These are phyloP conservation scores for Fusarium oxysporum DNA, from an alignment of 2,329 filamentous ascomycete genomes.

Conservation along the genomic window DNA sequence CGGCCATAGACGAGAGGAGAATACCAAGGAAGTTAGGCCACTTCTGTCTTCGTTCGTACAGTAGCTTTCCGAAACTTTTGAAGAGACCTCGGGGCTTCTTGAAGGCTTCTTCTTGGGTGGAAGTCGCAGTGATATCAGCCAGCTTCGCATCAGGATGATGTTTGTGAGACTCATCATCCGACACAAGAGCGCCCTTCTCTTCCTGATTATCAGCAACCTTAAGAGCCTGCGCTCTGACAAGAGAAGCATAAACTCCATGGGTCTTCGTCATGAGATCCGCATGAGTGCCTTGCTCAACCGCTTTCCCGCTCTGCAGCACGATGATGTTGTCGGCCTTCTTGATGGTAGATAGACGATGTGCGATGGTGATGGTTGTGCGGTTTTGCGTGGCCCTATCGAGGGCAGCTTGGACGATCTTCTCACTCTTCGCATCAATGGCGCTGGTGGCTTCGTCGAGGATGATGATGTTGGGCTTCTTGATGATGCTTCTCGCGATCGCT, in stretches of 20 bases:
- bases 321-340: constrained; percentile 74
- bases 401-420: constrained; percentile 58
- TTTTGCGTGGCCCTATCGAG: constrained; percentile 52
- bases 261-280: constrained; percentile 64
- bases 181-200: background rate
- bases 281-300: constrained; percentile 73
- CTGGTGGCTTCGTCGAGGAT: constrained; percentile 76
- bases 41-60: constrained; percentile 35
- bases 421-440: constrained; percentile 56
- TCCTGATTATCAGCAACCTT: background rate
- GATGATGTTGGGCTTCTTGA: constrained; percentile 68
- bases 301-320: constrained; percentile 69
- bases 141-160: background rate
- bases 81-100: constrained; percentile 6
- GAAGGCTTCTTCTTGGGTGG: accelerated
- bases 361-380: constrained; percentile 75
- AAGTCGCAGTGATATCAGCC: accelerated
- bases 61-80: constrained; percentile 32
- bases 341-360: constrained; percentile 70
- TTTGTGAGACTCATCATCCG: constrained; percentile 2
- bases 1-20: constrained; percentile 42
- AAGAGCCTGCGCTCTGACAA: constrained; percentile 43
- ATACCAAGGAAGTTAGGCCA: constrained; percentile 44
- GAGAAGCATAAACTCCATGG: constrained; percentile 46
- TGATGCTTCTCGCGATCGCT: constrained; percentile 65